A percentile compares a stretch with the other conserved stretches of the same genome.
phyloP scores from a whole-genome alignment of 257 asterid genomes.

The Nicotiana tomentosiformis region DNA sequence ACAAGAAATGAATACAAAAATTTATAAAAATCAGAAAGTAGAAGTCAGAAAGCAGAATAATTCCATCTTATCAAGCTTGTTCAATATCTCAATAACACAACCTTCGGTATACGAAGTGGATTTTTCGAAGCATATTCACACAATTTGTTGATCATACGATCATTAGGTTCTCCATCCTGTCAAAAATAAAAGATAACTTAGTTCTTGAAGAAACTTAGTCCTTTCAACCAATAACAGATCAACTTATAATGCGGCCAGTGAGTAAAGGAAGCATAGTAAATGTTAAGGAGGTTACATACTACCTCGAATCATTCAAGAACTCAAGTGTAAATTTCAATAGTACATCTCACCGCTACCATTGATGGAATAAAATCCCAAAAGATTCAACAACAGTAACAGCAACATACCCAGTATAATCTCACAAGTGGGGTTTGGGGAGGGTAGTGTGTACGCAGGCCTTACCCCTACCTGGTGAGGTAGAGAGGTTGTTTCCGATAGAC shows the following conservation, averaged over 20 bases:
- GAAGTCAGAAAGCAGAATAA: background rate
- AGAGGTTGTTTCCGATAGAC: background rate
- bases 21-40: too few relatives aligned
- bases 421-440: too few relatives aligned
- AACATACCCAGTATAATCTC: too few relatives aligned
- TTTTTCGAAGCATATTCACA: slow-evolving; percentile 76
- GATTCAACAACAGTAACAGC: background rate
- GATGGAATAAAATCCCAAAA: background rate
- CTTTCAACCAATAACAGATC: background rate
- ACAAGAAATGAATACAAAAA: background rate
- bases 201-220: slow-evolving; percentile 3
- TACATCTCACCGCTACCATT: background rate
- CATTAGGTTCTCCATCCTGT: slow-evolving; percentile 72
- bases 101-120: slow-evolving; percentile 84
- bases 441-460: too few relatives aligned
- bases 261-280: background rate
- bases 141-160: slow-evolving; percentile 60
- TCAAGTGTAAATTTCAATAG: background rate
- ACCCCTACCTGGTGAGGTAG: too few relatives aligned
- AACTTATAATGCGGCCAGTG: background rate
- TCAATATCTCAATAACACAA: slow-evolving; percentile 12
- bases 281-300: slow-evolving; percentile 1
- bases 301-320: background rate
- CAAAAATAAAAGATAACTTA: slow-evolving; percentile 19
- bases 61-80: slow-evolving; percentile 5